phyloP scores from a whole-genome alignment of 495 filamentous ascomycete species.

The Xylaria scruposa region DNA sequence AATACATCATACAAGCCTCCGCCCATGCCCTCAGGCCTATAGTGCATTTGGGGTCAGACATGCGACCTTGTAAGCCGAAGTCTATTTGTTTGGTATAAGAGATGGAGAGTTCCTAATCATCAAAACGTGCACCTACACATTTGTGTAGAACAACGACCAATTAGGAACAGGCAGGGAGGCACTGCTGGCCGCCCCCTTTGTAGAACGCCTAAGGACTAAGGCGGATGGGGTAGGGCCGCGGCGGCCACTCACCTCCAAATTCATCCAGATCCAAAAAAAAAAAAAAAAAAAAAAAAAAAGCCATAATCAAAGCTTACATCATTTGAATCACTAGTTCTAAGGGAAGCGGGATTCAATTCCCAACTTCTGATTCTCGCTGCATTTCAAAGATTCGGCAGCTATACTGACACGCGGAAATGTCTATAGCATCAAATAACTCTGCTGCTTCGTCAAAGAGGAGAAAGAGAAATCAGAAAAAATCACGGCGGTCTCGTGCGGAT shows the following conservation, averaged over 20 bases:
- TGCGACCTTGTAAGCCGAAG: neutral
- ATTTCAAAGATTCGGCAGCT: neutral
- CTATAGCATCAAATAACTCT: neutral
- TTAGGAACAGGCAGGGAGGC: neutral
- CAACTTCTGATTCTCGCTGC: neutral
- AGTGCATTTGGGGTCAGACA: neutral
- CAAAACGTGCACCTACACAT: neutral
- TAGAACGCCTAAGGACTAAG: neutral
- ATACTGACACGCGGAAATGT: neutral
- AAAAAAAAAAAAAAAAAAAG: no score
- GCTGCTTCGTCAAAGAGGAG: neutral
- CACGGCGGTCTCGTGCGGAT: neutral
- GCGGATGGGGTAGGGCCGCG: neutral
- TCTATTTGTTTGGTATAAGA: no score
- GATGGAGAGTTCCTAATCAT: neutral
- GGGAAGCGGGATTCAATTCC: neutral
- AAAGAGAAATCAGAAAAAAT: constrained; percentile 1
- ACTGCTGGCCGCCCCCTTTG: neutral
- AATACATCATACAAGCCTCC: neutral
- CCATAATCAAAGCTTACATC: neutral
- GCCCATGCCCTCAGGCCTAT: neutral
- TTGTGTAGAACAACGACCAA: neutral
- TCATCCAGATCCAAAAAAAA: neutral
- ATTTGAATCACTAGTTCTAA: neutral
- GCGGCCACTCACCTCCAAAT: neutral